Evolutionary conservation across 768 basidiomycete genomes (phyloP), one percentile per base, ranked within the genome.

Genomic region (Leccinellum luteum): DNA sequence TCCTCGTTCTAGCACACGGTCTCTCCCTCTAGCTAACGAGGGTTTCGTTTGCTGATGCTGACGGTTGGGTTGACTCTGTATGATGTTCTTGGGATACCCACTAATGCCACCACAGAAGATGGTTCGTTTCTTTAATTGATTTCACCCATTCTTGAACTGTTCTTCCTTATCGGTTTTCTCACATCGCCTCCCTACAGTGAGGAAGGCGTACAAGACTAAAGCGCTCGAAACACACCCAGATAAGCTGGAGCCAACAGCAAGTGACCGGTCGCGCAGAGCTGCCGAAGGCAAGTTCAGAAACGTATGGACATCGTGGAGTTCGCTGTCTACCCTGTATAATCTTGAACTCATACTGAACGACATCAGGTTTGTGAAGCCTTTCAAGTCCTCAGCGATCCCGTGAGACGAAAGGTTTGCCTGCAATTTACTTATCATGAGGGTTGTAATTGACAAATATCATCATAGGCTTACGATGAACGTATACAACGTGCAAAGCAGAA

Each of bases 211-310:
- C 69, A 85, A 81, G 64, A 81, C 80, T 59, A 84, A 81, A 63
- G 86, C 82, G 10, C 75, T 89, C 27, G 85, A 86, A 68, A 89
- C 88, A 1, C 87, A 89, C 66, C 87, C 87, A 10, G 87, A 89
- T 63, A 88, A 87, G 63, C 80, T 88, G 48, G 81, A 81, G 12
- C 83, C 79, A 35, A 71, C 71, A 30, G 81, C 82, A 8, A 79
- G 73, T 44, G 78, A 79, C 45, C 71, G 76, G 56, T 81, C 82
- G 58, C 84, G 80, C 65, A 76, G 78, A 55, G 74, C 66, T 19
- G 83, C 86, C 8, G 81, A 82, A 64, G 77, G 78, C 38, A 79
- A 78, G 59, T 89, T 89, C 62, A 85, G 81, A 65, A 77, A 79
- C 77, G 87, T 87, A 69, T 63, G 75, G 61, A 48, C 52, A 25